Percentiles rank a stretch among this genome's conserved stretches.
Conservation (phyloP, 2,329 filamentous ascomycete species). For the Cladosporium sp. region DNA sequence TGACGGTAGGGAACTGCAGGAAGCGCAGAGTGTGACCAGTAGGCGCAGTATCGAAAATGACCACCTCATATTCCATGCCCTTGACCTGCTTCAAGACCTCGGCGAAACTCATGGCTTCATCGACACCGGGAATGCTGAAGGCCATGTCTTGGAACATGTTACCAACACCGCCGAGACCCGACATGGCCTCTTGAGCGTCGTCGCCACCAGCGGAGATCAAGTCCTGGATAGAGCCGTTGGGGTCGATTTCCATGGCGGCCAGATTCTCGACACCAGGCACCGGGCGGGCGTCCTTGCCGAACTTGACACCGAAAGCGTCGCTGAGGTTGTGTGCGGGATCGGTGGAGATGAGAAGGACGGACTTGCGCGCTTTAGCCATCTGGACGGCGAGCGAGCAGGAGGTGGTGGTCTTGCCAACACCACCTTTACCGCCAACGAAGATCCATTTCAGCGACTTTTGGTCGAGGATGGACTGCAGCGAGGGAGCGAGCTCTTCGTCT, state of each 20-base stretch:
- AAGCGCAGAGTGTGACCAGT: slow-evolving; percentile 98
- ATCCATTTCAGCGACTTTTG: slow-evolving; percentile 97
- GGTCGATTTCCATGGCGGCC: slow-evolving; percentile 98
- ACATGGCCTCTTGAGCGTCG: slow-evolving; percentile 64
- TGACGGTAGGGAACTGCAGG: slow-evolving; percentile 94
- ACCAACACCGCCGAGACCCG: slow-evolving; percentile 66
- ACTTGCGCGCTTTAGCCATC: slow-evolving; percentile 89
- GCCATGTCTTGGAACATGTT: slow-evolving; percentile 99
- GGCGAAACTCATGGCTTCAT: slow-evolving; percentile 99
- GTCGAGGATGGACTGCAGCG: slow-evolving; percentile 89
- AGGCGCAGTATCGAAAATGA: slow-evolving; percentile 97
- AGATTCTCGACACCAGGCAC: slow-evolving; percentile 90
- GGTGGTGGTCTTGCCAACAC: slow-evolving; percentile 98
- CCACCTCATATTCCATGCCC: slow-evolving; percentile 95
- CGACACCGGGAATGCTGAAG: slow-evolving; percentile 95
- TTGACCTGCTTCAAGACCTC: slow-evolving; percentile 99
- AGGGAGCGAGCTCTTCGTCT: slow-evolving; percentile 83
- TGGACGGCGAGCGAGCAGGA: slow-evolving; percentile 98
- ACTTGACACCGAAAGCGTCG: slow-evolving; percentile 98
- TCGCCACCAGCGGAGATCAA: slow-evolving; percentile 76
- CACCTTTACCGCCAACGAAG: slow-evolving; percentile 97
- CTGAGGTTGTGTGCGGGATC: slow-evolving; percentile 97
- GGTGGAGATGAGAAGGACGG: slow-evolving; percentile 94
- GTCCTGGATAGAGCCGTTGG: slow-evolving; percentile 96
- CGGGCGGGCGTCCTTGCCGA: slow-evolving; percentile 94